Evolutionary conservation across 768 basidiomycete genomes (phyloP), one percentile per base, ranked within the genome.

Genomic region (Rhizopogon roseolus): DNA sequence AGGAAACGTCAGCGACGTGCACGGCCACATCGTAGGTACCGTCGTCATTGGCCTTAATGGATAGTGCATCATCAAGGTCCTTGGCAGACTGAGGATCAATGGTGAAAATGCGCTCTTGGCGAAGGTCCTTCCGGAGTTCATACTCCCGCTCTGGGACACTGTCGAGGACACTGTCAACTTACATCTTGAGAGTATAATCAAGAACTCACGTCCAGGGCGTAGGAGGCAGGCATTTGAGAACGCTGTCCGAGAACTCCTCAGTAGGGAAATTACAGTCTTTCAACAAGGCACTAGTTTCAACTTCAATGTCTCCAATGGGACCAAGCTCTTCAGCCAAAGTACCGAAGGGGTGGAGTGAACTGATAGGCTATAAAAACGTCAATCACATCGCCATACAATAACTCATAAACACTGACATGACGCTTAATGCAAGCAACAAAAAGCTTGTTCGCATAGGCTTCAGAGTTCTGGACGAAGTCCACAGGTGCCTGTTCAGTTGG

Each of bases 251-350:
- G 71, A 99, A 99, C 58, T 98, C 97, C 69, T 96, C 94, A 0
- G 93, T 90, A 2, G 96, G 93, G 85, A 98, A 98, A 72, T 98
- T 98, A 78, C 94, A 98, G 69, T 99, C 97, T 71, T 98, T 98
- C 59, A 99, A 77, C 55, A 99, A 76, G 7, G 97, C 97, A 57
- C 92, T 95, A 5, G 96, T 98, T 72, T 99, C 97, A 7, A 97
- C 94, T 71, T 98, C 94, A 49, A 96, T 86, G 60, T 99, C 92
- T n/a, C 97, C 97, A 57, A 99, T 99, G 17, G 94, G 88, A 42
- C 97, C 97, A 48, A 99, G 81, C 68, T 99, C 95, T 68, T 99
- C 97, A 25, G 98, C 97, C 38, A 99, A 75, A 17, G 96, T 98
- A 53, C 97, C 97, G 68, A 99, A 99, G 8, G 97, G 97, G 80